phyloP scores from a whole-genome alignment of 2,329 filamentous ascomycete genomes.

The Mycosphaerella arachidis region DNA sequence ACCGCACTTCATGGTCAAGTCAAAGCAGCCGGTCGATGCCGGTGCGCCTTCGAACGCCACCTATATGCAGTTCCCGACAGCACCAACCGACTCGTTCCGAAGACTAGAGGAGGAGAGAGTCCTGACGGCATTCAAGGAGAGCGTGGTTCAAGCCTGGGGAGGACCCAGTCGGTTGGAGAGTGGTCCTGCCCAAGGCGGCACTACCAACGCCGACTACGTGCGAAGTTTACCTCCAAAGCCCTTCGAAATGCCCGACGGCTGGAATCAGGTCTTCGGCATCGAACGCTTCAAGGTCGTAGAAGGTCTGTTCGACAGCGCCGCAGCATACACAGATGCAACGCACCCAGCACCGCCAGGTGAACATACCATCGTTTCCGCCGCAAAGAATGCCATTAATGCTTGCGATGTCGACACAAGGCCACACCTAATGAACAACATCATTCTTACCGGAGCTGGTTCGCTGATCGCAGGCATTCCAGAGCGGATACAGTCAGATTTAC shows the following conservation, averaged over 20 bases:
- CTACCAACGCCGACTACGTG: slow-evolving; percentile 54
- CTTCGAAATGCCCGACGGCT: slow-evolving; percentile 96
- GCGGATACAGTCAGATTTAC: slow-evolving; percentile 78
- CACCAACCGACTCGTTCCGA: slow-evolving; percentile 67
- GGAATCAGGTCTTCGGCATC: slow-evolving; percentile 88
- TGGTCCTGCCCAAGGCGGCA: neutral
- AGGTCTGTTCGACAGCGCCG: slow-evolving; percentile 83
- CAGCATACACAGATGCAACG: slow-evolving; percentile 55
- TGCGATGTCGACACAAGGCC: slow-evolving; percentile 87
- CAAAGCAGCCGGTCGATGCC: slow-evolving; percentile 85
- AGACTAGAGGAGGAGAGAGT: slow-evolving; percentile 86
- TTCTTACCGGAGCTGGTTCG: slow-evolving; percentile 84
- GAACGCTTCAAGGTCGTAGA: slow-evolving; percentile 85
- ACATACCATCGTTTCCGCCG: slow-evolving; percentile 78
- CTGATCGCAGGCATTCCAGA: slow-evolving; percentile 90
- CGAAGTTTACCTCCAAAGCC: slow-evolving; percentile 72
- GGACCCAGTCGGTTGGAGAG: slow-evolving; percentile 63
- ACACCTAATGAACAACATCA: slow-evolving; percentile 79
- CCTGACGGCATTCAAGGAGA: slow-evolving; percentile 95
- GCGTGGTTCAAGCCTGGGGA: slow-evolving; percentile 88
- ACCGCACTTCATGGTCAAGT: slow-evolving; percentile 82
- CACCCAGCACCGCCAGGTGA: slow-evolving; percentile 52
- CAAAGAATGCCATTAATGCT: slow-evolving; percentile 69
- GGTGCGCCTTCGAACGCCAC: slow-evolving; percentile 72
- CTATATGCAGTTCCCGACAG: slow-evolving; percentile 63